A percentile compares a stretch with the other conserved stretches of the same genome.
These are phyloP conservation scores for Trichoderma asperelloides DNA, from an alignment of 495 filamentous ascomycete species.

Conservation along the genomic window DNA sequence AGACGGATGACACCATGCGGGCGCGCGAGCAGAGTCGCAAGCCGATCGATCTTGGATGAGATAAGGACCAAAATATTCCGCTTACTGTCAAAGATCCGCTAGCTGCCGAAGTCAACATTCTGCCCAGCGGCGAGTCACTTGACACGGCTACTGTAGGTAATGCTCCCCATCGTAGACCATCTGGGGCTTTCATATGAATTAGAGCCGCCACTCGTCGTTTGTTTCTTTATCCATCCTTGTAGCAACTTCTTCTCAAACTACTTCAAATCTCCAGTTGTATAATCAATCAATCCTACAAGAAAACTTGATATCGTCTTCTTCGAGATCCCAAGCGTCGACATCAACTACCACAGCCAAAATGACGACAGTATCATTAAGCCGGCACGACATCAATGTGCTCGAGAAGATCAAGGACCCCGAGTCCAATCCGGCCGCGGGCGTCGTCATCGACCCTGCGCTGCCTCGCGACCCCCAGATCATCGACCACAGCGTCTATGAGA, in stretches of 20 bases:
- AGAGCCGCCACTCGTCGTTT: neutral
- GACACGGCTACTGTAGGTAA: neutral
- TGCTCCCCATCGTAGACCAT: neutral
- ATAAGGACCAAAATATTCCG: neutral
- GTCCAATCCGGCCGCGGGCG: conserved; percentile 44
- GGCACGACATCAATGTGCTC: conserved; percentile 63
- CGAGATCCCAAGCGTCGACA: conserved; percentile 1
- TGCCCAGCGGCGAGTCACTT: neutral
- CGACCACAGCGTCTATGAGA: conserved; percentile 28
- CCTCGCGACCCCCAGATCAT: conserved; percentile 52
- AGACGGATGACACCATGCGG: neutral
- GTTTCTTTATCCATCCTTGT: neutral
- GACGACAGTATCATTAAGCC: conserved; percentile 47
- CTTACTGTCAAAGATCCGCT: neutral
- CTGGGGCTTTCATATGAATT: neutral
- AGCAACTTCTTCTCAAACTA: neutral
- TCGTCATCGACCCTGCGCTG: conserved; percentile 47
- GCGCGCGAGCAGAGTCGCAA: neutral
- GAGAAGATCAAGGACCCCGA: conserved; percentile 76
- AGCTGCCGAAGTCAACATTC: neutral
- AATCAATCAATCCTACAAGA: neutral
- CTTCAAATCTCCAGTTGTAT: neutral
- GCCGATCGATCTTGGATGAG: neutral
- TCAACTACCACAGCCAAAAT: conserved; percentile 20
- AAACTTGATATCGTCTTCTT: neutral